A percentile compares a stretch with the other conserved stretches of the same genome.
phyloP scores from a whole-genome alignment of 768 basidiomycete species.

The Coprinellus micaceus region DNA sequence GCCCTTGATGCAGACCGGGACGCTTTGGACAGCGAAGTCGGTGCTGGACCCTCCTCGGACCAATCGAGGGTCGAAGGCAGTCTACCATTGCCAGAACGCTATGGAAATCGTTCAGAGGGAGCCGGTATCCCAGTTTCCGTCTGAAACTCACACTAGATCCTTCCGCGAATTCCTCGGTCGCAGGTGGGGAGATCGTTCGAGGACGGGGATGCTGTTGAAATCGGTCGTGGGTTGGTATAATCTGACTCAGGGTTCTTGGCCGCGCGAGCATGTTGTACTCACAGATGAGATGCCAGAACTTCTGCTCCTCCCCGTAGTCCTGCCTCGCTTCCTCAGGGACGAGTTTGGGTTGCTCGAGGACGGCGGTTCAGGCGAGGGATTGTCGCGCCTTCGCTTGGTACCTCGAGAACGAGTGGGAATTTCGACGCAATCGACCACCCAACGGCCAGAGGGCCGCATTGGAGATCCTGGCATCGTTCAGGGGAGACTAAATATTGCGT shows the following conservation, averaged over 20 bases:
- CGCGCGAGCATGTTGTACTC: not conserved
- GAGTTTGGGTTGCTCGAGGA: too few species aligned
- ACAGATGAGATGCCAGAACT: not conserved
- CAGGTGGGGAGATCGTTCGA: not conserved
- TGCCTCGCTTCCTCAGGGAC: not conserved
- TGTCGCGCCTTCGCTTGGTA: not conserved
- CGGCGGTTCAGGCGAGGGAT: not conserved
- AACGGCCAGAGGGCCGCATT: not conserved
- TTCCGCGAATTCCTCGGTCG: not conserved
- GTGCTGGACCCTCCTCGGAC: too few species aligned
- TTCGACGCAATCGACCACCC: not conserved
- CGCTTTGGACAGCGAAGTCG: too few species aligned
- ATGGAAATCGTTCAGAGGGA: too few species aligned
- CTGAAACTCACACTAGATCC: conserved; percentile 4
- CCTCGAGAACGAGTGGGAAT: not conserved
- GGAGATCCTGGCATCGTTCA: not conserved
- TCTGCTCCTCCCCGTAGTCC: not conserved
- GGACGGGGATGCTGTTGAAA: too few species aligned
- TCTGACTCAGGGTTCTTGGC: too few species aligned
- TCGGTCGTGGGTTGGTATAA: too few species aligned
- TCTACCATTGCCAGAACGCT: too few species aligned
- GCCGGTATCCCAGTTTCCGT: not conserved
- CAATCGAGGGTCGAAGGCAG: too few species aligned
- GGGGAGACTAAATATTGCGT: too few species aligned
- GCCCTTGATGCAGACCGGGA: too few species aligned